phyloP scores from a whole-genome alignment of 495 filamentous ascomycete genomes.

The Trichodelitschia bisporula region DNA sequence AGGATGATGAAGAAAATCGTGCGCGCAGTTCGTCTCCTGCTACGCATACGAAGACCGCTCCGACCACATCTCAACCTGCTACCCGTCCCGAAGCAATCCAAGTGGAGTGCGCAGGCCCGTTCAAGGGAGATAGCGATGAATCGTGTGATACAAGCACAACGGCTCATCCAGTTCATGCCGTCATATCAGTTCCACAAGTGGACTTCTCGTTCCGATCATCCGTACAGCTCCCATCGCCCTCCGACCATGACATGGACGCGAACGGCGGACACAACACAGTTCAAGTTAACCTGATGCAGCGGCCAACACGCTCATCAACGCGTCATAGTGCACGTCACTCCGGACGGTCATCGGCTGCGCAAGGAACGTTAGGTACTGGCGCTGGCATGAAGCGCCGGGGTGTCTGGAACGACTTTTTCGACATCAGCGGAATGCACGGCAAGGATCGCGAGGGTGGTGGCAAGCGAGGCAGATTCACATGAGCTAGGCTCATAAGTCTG shows the following conservation, averaged over 20 bases:
- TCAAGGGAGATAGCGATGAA: not conserved
- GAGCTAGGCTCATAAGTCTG: no score
- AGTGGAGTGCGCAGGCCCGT: not conserved
- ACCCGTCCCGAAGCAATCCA: conserved; percentile 3
- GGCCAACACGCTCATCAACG: conserved; percentile 9
- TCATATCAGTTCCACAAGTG: conserved; percentile 15
- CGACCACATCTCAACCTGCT: conserved; percentile 14
- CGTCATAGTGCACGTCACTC: not conserved
- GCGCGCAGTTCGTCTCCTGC: conserved; percentile 33
- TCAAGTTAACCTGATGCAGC: no score
- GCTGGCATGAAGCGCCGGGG: not conserved
- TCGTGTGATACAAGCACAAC: conserved; percentile 16
- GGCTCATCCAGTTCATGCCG: conserved; percentile 22
- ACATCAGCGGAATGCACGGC: not conserved
- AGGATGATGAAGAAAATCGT: conserved; percentile 32
- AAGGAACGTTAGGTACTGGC: not conserved
- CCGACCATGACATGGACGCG: conserved; percentile 34
- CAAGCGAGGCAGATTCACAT: no score
- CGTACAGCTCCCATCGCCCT: conserved; percentile 28
- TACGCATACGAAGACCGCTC: conserved; percentile 25
- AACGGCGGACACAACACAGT: no score
- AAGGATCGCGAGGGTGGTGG: no score
- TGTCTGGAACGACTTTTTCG: not conserved
- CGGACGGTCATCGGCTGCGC: not conserved
- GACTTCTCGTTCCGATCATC: conserved; percentile 50